Evolutionary conservation across 805 yeast genomes (phyloP).

Genomic region (Komagataella ulmi): DNA sequence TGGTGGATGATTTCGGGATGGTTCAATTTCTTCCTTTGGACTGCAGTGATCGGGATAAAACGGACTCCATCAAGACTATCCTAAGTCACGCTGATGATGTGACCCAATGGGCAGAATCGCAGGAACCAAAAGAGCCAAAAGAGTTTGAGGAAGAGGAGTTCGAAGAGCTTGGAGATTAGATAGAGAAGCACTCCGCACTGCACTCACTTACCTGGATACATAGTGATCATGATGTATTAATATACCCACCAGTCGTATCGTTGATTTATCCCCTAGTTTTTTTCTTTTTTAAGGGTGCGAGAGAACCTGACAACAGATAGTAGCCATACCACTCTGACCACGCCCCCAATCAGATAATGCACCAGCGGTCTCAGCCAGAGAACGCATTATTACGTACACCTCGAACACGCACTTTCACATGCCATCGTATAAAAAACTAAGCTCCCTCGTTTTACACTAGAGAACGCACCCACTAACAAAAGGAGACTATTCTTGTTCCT

Average conservation of each 20-base stretch:
- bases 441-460: not conserved
- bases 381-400: not conserved
- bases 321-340: too few relatives aligned
- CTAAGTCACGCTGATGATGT: conserved; percentile 90
- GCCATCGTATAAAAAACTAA: not conserved
- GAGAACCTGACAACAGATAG: too few relatives aligned
- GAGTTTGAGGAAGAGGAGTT: conserved; percentile 54
- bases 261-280: too few relatives aligned
- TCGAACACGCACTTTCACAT: not conserved
- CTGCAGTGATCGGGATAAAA: conserved; percentile 41
- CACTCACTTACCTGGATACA: not conserved
- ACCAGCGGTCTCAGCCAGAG: not conserved
- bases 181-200: not conserved
- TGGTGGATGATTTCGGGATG: conserved; percentile 98
- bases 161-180: not conserved
- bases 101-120: conserved; percentile 94
- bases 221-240: not conserved
- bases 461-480: not conserved
- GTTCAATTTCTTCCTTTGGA: conserved; percentile 91
- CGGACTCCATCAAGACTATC: conserved; percentile 66
- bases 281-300: too few relatives aligned
- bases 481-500: not conserved
- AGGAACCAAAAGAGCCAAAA: conserved; percentile 93
- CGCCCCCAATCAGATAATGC: not conserved
- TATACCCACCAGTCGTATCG: not conserved